These are phyloP conservation scores for Myxozyma udenii DNA, from an alignment of 805 yeast species.

Conservation along the genomic window DNA sequence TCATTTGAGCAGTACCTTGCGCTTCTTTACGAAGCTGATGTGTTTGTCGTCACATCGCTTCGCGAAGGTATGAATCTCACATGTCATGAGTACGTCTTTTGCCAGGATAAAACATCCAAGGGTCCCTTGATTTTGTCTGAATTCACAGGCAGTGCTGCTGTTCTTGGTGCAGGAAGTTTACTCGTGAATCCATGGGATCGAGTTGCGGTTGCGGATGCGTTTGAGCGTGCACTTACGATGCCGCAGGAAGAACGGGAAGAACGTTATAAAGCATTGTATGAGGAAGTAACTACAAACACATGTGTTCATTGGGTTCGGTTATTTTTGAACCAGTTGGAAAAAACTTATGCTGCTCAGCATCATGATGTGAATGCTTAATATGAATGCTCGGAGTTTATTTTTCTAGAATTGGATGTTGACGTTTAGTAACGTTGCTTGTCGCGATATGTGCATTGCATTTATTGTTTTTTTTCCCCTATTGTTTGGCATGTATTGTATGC, in stretches of 20 bases:
- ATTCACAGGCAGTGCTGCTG: constrained; percentile 89
- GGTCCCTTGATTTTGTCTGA: constrained; percentile 87
- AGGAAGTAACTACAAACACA: constrained; percentile 26
- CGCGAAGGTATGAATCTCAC: constrained; percentile 97
- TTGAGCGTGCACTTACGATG: constrained; percentile 66
- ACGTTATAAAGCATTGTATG: constrained; percentile 52
- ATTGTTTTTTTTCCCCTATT: background rate
- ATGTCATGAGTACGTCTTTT: constrained; percentile 87
- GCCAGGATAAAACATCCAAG: constrained; percentile 46
- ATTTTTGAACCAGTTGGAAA: constrained; percentile 20
- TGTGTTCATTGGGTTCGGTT: constrained; percentile 28
- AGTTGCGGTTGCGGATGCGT: constrained; percentile 59
- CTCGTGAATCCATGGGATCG: constrained; percentile 91
- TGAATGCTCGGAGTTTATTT: background rate
- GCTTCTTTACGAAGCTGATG: constrained; percentile 76
- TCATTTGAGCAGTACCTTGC: constrained; percentile 89
- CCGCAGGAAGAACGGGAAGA: constrained; percentile 50
- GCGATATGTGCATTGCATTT: background rate
- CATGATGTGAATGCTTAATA: background rate
- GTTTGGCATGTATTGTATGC: background rate
- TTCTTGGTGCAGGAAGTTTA: constrained; percentile 64
- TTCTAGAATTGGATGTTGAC: background rate
- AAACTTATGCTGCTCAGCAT: constrained; percentile 15
- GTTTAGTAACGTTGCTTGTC: background rate
- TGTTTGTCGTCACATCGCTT: constrained; percentile 82